Percentiles rank a stretch among this genome's conserved stretches.
These are phyloP conservation scores for Candida maesae DNA, from an alignment of 805 yeast species.

Conservation along the genomic window DNA sequence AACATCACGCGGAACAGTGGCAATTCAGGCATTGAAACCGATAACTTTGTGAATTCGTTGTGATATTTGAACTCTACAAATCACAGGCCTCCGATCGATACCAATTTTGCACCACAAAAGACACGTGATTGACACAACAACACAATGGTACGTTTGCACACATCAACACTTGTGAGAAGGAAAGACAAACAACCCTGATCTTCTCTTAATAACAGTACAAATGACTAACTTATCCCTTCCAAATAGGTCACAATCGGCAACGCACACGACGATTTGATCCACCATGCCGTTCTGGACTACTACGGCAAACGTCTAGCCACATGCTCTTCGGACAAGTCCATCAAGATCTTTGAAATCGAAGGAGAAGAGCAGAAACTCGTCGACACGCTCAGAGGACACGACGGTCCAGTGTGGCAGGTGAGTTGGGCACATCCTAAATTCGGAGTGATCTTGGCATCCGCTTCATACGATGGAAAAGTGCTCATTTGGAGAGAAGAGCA, in stretches of 20 bases:
- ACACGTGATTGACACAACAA: too few species aligned
- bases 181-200: too few species aligned
- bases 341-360: constrained; percentile 87
- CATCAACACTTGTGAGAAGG: too few species aligned
- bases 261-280: constrained; percentile 90
- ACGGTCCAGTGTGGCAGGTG: constrained; percentile 99
- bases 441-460: constrained; percentile 90
- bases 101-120: too few species aligned
- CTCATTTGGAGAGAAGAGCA: constrained; percentile 93
- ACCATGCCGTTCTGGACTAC: constrained; percentile 95
- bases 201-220: too few species aligned
- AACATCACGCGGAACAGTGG: too few species aligned
- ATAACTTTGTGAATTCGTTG: too few species aligned
- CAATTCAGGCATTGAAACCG: too few species aligned
- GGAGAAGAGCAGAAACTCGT: constrained; percentile 77
- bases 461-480: constrained; percentile 94
- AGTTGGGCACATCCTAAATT: constrained; percentile 99
- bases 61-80: too few species aligned
- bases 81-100: too few species aligned
- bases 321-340: constrained; percentile 93
- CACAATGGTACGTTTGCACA: too few species aligned
- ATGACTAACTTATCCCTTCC: too few species aligned
- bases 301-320: constrained; percentile 96
- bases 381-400: constrained; percentile 89
- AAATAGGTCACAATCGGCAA: constrained; percentile 75